Conservation (phyloP, 2,329 filamentous ascomycete genomes). For the Diaporthe helianthi region DNA sequence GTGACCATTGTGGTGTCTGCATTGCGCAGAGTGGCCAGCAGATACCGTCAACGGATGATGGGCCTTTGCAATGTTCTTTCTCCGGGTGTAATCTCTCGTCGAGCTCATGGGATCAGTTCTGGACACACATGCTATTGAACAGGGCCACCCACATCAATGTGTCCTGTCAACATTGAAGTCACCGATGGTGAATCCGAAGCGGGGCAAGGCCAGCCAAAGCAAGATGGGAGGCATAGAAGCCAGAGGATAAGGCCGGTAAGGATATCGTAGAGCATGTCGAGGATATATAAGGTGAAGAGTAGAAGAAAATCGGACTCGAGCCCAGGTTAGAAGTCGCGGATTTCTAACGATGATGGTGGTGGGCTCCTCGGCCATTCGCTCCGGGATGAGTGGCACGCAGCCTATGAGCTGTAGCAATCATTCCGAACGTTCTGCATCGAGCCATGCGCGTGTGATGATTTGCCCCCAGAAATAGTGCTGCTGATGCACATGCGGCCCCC, state of each 20-base stretch:
- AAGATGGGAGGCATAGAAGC: neutral
- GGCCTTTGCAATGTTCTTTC: neutral
- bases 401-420: neutral
- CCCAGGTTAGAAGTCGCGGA: no score
- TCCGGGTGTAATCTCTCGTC: neutral
- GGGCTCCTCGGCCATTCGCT: neutral
- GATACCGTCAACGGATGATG: neutral
- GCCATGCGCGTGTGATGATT: neutral
- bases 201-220: neutral
- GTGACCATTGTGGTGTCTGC: neutral
- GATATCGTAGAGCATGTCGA: neutral
- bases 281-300: no score
- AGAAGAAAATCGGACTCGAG: no score
- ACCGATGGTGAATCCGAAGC: neutral
- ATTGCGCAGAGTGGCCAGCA: neutral
- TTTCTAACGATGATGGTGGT: no score
- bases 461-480: neutral
- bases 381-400: neutral
- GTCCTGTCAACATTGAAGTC: neutral
- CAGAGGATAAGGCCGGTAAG: neutral
- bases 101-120: neutral
- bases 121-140: neutral
- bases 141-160: conserved; percentile 2
- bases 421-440: neutral
- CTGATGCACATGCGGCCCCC: neutral